Evolutionary conservation across 163 green algal genomes (phyloP), one percentile per base, ranked within the genome.

Genomic region (Chlorella variabilis): DNA sequence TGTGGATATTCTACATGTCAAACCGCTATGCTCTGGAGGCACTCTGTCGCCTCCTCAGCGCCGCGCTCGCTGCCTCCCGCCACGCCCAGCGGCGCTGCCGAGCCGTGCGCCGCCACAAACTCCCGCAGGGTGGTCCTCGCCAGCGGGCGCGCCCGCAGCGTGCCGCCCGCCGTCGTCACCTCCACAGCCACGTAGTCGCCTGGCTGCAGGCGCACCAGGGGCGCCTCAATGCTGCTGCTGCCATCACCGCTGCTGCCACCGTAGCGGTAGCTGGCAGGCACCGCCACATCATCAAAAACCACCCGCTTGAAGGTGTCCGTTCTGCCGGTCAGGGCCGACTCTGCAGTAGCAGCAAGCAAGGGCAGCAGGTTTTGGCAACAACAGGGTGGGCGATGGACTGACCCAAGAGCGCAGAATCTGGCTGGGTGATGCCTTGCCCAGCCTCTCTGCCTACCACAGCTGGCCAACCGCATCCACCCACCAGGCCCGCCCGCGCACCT

Each of bases 111-210:
- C 7, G 36, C 51, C 5, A 87, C 87, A 85, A 94, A 95, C 56
- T 92, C 89, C 15, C 29, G 20, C 23, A 94, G 67, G 9, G 62
- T 90, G 4, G 91, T 96, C 3, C 85, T 81, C 0, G 75, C 89
- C 49, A 95, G 62, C 3, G 91, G 75, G 31, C 33, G 21, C 0
- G 68, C 89, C 21, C 77, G 71, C 42, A 96, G 85, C 9, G 85
- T 93, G 63, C 75, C 76, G 7, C 81, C 67, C 3, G 56, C 78
- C 5, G 58, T 80, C 11, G 38, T 75, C 27, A 97, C 83, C 23
- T 87, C 31, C 4, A 95, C 89, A 1, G 89, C 90, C 8, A 92
- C 93, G 77, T 96, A 95, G n/a, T 96, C 93, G 0, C 93, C 93
- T 4, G 88, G 68, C 39, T 63, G 48, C 31, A 90, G 62, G 7